These are phyloP conservation scores for Trypanosoma melophagium DNA, from an alignment of 208 protist species.

Conservation along the genomic window DNA sequence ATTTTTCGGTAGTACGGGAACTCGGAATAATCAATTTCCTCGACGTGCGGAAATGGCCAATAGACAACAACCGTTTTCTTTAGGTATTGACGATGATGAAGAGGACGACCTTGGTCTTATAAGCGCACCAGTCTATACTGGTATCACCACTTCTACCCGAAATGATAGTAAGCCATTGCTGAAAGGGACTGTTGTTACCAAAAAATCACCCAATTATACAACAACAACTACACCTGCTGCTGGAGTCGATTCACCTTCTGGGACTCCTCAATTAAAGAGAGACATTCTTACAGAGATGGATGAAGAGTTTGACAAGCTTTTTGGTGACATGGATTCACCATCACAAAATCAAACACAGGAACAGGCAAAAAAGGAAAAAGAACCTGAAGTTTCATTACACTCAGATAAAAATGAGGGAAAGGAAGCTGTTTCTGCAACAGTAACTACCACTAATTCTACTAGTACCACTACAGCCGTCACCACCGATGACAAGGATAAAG, in stretches of 20 bases:
- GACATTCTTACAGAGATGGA: conserved; percentile 43
- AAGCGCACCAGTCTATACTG: conserved; percentile 35
- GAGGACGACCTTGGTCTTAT: conserved; percentile 82
- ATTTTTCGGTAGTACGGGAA: too few relatives aligned
- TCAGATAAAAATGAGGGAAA: not conserved
- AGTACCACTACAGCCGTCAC: too few relatives aligned
- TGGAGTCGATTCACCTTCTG: not conserved
- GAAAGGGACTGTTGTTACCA: conserved; percentile 13
- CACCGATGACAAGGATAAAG: too few relatives aligned
- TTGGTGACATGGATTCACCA: conserved; percentile 34
- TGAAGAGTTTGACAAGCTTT: conserved; percentile 75
- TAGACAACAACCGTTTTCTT: conserved; percentile 33
- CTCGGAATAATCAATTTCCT: not conserved
- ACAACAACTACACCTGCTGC: not conserved
- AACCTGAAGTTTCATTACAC: not conserved
- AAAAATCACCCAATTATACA: not conserved
- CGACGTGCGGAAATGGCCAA: not conserved
- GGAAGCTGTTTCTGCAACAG: not conserved
- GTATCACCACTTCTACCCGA: not conserved
- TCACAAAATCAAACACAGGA: not conserved
- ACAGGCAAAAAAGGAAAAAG: not conserved
- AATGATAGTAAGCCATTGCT: conserved; percentile 19
- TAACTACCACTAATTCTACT: too few relatives aligned
- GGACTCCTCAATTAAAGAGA: not conserved
- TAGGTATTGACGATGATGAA: conserved; percentile 44